A percentile compares a stretch with the other conserved stretches of the same genome.
Evolutionary conservation across 495 filamentous ascomycete genomes (phyloP).

Genomic region (Bombardia bombarda): DNA sequence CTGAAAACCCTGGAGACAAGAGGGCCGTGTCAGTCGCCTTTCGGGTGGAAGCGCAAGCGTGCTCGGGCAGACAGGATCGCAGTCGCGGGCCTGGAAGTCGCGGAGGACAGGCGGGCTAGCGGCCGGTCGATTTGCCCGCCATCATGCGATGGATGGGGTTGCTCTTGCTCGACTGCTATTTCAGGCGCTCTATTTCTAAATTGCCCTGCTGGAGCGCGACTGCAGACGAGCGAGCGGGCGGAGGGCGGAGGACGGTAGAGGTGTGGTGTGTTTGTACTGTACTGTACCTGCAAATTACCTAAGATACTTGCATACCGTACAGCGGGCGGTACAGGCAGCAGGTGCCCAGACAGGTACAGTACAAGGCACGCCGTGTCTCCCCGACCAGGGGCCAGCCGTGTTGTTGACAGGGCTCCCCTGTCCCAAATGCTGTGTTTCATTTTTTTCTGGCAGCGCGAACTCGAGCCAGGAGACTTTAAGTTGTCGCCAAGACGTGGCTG

Average conservation of each 20-base stretch:
- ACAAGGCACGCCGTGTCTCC: conserved; percentile 3
- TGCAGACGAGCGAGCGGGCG: too few species aligned
- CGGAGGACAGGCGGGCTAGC: neutral
- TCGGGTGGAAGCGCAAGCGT: too few species aligned
- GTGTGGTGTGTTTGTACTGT: too few species aligned
- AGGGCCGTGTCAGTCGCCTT: too few species aligned
- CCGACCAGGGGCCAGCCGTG: conserved; percentile 19
- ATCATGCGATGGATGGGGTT: conserved; percentile 1
- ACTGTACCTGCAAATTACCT: too few species aligned
- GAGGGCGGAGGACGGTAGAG: too few species aligned
- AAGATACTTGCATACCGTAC: too few species aligned
- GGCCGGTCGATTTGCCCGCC: conserved; percentile 1
- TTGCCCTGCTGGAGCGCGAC: neutral
- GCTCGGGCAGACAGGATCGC: too few species aligned
- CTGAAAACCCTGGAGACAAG: conserved; percentile 6
- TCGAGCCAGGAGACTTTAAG: conserved; percentile 19
- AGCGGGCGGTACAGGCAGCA: conserved; percentile 5
- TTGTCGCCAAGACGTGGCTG: conserved; percentile 24
- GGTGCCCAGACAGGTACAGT: conserved; percentile 8
- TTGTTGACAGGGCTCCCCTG: conserved; percentile 18
- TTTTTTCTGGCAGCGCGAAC: conserved; percentile 19
- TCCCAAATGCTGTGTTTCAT: conserved; percentile 22
- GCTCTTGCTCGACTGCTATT: conserved; percentile 7
- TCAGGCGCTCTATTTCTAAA: conserved; percentile 3
- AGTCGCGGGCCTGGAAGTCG: neutral